Conservation (phyloP, 169 alveolate species). For the Theileria parva region DNA sequence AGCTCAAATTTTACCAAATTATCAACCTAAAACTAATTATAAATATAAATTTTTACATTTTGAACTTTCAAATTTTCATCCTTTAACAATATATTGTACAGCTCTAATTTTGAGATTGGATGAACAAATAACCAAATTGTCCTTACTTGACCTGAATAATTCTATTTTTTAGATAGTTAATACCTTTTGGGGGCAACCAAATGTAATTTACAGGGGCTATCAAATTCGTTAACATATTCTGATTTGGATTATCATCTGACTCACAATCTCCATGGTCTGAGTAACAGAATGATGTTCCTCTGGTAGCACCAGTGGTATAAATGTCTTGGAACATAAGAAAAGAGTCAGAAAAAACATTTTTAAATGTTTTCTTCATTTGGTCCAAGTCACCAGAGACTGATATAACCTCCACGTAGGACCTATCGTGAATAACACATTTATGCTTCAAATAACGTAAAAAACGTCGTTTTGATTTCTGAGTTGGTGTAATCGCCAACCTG, state of each 20-base stretch:
- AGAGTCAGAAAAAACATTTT: slow-evolving; percentile 29
- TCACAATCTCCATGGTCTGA: neutral
- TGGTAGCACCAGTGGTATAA: slow-evolving; percentile 13
- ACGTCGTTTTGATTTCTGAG: slow-evolving; percentile 57
- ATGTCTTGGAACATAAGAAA: slow-evolving; percentile 36
- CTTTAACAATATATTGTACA: slow-evolving; percentile 11
- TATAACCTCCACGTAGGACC: slow-evolving; percentile 43
- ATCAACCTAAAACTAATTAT: slow-evolving; percentile 1
- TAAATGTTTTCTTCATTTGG: slow-evolving; percentile 19
- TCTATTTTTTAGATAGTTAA: neutral
- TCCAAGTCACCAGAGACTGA: slow-evolving; percentile 40
- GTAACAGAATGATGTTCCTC: slow-evolving; percentile 31
- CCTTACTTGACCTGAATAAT: slow-evolving; percentile 9
- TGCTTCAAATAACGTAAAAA: slow-evolving; percentile 26
- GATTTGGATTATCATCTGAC: neutral
- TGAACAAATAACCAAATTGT: slow-evolving; percentile 62
- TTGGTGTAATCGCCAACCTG: slow-evolving; percentile 75
- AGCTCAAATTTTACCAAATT: slow-evolving; percentile 52
- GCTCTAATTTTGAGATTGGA: slow-evolving; percentile 40
- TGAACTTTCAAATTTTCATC: neutral
- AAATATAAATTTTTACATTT: neutral
- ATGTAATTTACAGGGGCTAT: slow-evolving; percentile 52
- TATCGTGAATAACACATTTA: slow-evolving; percentile 48
- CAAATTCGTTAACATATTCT: neutral
- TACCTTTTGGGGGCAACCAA: slow-evolving; percentile 39